These are phyloP conservation scores for Amaranthus palmeri DNA, from an alignment of 148 eudicot species.

Conservation along the genomic window DNA sequence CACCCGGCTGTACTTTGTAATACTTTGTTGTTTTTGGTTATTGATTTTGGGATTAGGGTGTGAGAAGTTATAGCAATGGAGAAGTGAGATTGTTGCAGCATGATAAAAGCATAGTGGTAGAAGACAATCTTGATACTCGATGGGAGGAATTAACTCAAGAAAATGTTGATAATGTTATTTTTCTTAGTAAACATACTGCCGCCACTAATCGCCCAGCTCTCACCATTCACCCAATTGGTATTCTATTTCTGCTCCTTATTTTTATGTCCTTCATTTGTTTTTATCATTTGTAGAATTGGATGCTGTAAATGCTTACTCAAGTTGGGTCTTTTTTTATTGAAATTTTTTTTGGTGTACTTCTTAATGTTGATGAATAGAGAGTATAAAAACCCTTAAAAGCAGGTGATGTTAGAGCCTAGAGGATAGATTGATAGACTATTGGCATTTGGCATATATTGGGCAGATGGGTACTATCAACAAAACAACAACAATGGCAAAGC, in stretches of 20 bases:
- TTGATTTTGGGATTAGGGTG: constrained; percentile 27
- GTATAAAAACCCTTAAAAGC: no score
- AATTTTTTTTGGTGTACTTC: background rate
- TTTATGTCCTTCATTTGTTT: background rate
- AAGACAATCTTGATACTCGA: constrained; percentile 55
- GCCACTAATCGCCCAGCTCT: constrained; percentile 73
- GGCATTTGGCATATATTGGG: no score
- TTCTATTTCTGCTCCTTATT: background rate
- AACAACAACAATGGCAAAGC: no score
- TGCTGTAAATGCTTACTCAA: background rate
- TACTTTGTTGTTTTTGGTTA: background rate
- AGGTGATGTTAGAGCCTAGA: no score
- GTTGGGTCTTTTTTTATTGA: background rate
- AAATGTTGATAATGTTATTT: constrained; percentile 51
- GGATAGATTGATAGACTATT: no score
- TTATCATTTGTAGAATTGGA: no score
- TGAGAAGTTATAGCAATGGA: constrained; percentile 43
- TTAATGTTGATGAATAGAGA: no score
- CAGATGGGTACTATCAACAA: no score
- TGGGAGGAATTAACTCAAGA: constrained; percentile 60
- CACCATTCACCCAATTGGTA: constrained; percentile 78
- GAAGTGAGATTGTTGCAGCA: constrained; percentile 59
- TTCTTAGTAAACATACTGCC: constrained; percentile 67
- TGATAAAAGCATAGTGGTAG: constrained; percentile 47
- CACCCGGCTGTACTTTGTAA: background rate